Percentiles rank a stretch among this genome's conserved stretches.
phyloP scores from a whole-genome alignment of 805 yeast species.

The Candida takata region DNA sequence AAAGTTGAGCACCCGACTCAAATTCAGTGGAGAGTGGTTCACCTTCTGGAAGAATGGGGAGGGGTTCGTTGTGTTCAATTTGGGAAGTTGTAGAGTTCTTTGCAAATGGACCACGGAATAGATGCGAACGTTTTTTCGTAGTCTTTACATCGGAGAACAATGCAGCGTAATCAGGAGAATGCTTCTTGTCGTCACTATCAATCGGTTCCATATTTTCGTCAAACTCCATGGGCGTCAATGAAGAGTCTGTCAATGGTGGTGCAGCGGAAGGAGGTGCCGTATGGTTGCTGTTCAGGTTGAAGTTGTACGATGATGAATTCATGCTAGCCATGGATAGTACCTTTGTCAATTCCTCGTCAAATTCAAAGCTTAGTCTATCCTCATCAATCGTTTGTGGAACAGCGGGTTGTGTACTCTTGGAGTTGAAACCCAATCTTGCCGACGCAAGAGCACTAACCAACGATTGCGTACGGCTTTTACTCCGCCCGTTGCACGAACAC shows the following conservation, averaged over 20 bases:
- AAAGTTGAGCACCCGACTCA: too few relatives aligned
- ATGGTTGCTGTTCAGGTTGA: conserved; percentile 6
- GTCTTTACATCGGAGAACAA: conserved; percentile 22
- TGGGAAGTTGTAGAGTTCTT: not conserved
- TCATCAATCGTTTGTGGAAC: conserved; percentile 1
- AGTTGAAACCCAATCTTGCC: conserved; percentile 19
- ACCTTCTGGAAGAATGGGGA: conserved; percentile 10
- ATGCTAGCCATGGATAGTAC: conserved; percentile 21
- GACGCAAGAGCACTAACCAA: conserved; percentile 19
- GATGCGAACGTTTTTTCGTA: conserved; percentile 9
- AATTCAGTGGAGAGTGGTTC: too few relatives aligned
- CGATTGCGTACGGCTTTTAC: conserved; percentile 16
- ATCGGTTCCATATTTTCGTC: not conserved
- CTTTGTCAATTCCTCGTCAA: conserved; percentile 18
- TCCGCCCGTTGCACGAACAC: conserved; percentile 12
- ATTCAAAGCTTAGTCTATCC: conserved; percentile 11
- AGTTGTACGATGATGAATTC: conserved; percentile 20
- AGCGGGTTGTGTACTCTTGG: not conserved
- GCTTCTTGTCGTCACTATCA: conserved; percentile 8
- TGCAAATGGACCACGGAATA: conserved; percentile 1
- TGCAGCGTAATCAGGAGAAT: conserved; percentile 27
- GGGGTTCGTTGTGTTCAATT: not conserved
- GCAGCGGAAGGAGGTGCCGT: not conserved
- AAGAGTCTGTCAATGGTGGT: not conserved
- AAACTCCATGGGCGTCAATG: conserved; percentile 1